Percentiles rank a stretch among this genome's conserved stretches.
These are phyloP conservation scores for Claviceps citrina DNA, from an alignment of 2,329 filamentous ascomycete genomes.

Conservation along the genomic window DNA sequence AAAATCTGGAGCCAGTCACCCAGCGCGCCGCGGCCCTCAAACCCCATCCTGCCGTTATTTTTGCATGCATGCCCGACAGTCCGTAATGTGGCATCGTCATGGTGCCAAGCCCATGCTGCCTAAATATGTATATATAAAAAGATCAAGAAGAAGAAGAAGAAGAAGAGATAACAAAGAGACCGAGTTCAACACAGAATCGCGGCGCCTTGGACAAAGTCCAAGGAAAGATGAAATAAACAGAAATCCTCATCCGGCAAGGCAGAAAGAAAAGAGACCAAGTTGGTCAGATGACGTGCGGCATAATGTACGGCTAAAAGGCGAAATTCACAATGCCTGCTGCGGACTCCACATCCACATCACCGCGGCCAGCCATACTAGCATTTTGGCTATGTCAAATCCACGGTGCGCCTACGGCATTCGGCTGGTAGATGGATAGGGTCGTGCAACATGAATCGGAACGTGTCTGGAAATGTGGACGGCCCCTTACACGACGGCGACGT, in stretches of 20 bases:
- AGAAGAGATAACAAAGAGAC: too few relatives aligned
- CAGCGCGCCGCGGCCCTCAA: constrained; percentile 7
- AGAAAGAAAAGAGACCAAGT: constrained; percentile 13
- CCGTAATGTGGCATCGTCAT: constrained; percentile 9
- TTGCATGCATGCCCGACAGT: constrained; percentile 3
- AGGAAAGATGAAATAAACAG: constrained; percentile 4
- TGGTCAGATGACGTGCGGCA: constrained; percentile 19
- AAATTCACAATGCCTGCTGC: constrained; percentile 9
- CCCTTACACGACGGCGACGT: constrained; percentile 15
- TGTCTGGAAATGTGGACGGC: neutral
- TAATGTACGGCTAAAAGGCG: constrained; percentile 23
- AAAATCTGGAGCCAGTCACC: constrained; percentile 4
- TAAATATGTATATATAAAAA: neutral
- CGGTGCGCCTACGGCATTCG: neutral
- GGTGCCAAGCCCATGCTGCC: constrained; percentile 8
- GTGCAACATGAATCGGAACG: neutral
- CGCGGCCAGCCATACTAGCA: too few relatives aligned
- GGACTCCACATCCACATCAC: too few relatives aligned
- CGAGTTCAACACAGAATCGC: too few relatives aligned
- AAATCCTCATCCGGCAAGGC: constrained; percentile 8
- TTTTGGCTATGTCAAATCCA: too few relatives aligned
- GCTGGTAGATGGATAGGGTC: neutral
- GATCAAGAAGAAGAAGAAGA: neutral
- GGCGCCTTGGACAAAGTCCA: neutral
- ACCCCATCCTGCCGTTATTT: constrained; percentile 4